Base-by-base conservation (phyloP, 352 stramenopile species). In the Phytophthora palmivora region DNA sequence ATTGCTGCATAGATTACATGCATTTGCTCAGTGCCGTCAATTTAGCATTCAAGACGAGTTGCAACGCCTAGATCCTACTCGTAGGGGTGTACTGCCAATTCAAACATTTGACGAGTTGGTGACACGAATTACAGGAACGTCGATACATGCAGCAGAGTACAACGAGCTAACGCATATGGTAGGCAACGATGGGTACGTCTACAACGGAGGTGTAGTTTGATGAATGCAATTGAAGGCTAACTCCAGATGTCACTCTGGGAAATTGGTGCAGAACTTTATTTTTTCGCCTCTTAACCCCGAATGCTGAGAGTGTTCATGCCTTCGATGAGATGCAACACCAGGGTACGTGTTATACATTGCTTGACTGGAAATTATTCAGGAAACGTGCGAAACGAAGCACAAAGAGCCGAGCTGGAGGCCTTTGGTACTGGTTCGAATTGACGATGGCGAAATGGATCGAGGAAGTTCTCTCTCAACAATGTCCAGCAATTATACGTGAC, bases 401-500 rank as follows among this genome's bases (percentile, higher is more conserved):
- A 21, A 53, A 33, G 1, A 70, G 63, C 21, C 64, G 41, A 19
- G n/a, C 51, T 22, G 71, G 68, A 19, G 64, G 70, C 4, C 52
- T 83, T 9, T 78, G 76, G 62, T 56, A 59, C 48, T 83, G 73
- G 74, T 44, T 85, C 8, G 71, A 79, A 14, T 34, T 79, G 6
- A 54, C 76, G 2, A 82, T 79, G 73, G 2, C 16, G 1, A 55
- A 61, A 48, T 85, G 76, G 76, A n/a, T 79, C 9, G 4, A 52
- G 4, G 44, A 49, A 41, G 43, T 75, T 0, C 8, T 71, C 0
- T 36, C 69, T 34, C 49, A 51, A 0, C 30, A 38, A 2, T 14
- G 7, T 21, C 26, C 30, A 54, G 34, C 12, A 36, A 28, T 10
- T 7, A 15, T 19, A 24, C 28, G 33, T 6, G 37, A 22, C 24